Evolutionary conservation across 1,284 basidiomycete genomes (phyloP), one percentile per base, ranked within the genome.

Genomic region (Melampsora americana): DNA sequence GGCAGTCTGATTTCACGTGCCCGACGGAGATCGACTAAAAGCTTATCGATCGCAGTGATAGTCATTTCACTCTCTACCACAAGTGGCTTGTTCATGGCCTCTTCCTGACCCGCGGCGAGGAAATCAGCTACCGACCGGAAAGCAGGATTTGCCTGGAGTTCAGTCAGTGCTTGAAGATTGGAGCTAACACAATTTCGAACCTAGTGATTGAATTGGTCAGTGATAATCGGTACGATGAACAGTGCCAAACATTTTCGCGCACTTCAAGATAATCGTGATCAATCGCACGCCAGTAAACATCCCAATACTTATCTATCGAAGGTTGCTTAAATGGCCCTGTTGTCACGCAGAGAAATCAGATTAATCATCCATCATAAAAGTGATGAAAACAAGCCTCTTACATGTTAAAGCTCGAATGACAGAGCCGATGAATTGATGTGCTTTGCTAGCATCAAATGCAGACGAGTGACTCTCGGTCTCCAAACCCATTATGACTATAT

Each of bases 241-340:
- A 26, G 18, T 12, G 3, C 26, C n/a, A 11, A 66, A 30, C 1
- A 23, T 69, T 56, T 46, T 67, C 32, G 75, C 83, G 70, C 82
- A 91, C 92, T 84, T 95, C 93, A 32, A 90, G 91, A 82, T 92
- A 95, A 60, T 88, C 88, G 16, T 91, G 92, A 79, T 89, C 87
- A 30, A 90, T 86, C 79, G 91, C 90, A 39, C 88, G 86, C 80
- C 94, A 89, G 80, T 92, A 88, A 48, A 90, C 80, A 64, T 89
- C 85, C 76, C 89, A 85, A 81, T 92, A 92, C 80, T 87, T 86
- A 74, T 89, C 87, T 18, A 89, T 85, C 83, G 88, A 85, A 1
- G 89, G 85, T 59, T 88, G 70, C 11, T 48, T 86, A 82, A 93
- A 92, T 79, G 91, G 90, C 87, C 91, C 92, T 92, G 79, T 85